These are phyloP conservation scores for Teunomyces tritomae DNA, from an alignment of 805 yeast genomes.

Conservation along the genomic window DNA sequence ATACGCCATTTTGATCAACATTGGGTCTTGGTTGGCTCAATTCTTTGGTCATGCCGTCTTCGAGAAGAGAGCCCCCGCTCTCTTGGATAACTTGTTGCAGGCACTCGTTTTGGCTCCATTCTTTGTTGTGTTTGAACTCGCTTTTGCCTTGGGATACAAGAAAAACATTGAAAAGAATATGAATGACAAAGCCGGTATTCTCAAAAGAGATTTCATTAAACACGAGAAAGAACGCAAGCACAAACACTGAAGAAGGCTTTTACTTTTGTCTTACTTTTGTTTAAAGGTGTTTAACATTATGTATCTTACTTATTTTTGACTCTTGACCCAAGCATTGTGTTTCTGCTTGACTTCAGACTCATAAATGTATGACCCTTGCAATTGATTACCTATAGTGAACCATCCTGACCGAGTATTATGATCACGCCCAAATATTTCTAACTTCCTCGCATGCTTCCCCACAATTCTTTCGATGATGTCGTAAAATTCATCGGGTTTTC, in stretches of 20 bases:
- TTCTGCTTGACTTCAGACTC: conserved; percentile 55
- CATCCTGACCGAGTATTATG: conserved; percentile 88
- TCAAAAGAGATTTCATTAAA: conserved; percentile 29
- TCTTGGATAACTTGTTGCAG: conserved; percentile 77
- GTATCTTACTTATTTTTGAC: background rate
- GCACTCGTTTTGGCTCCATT: conserved; percentile 90
- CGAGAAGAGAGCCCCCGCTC: conserved; percentile 83
- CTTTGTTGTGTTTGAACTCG: conserved; percentile 76
- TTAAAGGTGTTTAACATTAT: background rate
- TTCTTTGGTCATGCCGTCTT: conserved; percentile 84
- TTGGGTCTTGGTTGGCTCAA: conserved; percentile 73
- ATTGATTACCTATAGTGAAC: conserved; percentile 80
- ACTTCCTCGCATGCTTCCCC: conserved; percentile 71
- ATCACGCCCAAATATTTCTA: conserved; percentile 87
- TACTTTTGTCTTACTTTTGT: background rate
- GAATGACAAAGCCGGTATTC: conserved; percentile 44
- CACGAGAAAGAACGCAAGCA: conserved; percentile 12
- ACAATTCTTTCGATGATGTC: conserved; percentile 82
- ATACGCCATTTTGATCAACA: conserved; percentile 43
- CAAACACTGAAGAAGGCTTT: background rate
- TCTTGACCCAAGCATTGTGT: conserved; percentile 23
- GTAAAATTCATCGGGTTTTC: conserved; percentile 89
- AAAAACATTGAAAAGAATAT: conserved; percentile 49
- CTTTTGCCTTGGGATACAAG: conserved; percentile 65
- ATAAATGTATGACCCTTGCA: conserved; percentile 54